Evolutionary conservation across 2,329 filamentous ascomycete species (phyloP).

Genomic region (Pseudogymnoascus sp.): DNA sequence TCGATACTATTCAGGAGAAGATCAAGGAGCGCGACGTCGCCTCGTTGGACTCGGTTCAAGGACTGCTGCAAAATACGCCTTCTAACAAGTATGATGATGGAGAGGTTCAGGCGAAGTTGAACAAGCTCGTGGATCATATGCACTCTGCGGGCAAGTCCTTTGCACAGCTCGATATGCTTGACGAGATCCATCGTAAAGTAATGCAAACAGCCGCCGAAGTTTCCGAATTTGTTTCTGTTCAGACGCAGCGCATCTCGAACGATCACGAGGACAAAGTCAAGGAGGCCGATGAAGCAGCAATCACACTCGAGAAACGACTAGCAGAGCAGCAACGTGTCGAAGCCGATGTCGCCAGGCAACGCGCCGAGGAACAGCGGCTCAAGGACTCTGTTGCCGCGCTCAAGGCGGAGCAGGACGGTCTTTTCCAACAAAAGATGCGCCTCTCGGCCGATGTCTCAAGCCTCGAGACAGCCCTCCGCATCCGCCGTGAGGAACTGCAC

Average conservation of each 20-base stretch:
- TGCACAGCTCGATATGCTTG: slow-evolving; percentile 69
- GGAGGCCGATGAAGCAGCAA: slow-evolving; percentile 68
- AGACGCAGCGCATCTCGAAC: slow-evolving; percentile 65
- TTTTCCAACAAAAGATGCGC: slow-evolving; percentile 69
- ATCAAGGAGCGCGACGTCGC: slow-evolving; percentile 45
- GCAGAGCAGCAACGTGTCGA: slow-evolving; percentile 57
- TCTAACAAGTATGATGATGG: slow-evolving; percentile 55
- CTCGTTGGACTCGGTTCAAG: slow-evolving; percentile 41
- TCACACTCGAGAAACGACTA: slow-evolving; percentile 70
- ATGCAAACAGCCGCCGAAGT: slow-evolving; percentile 77
- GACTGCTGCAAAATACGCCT: slow-evolving; percentile 44
- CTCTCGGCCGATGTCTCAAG: slow-evolving; percentile 81
- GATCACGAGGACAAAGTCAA: slow-evolving; percentile 73
- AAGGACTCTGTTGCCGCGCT: slow-evolving; percentile 44
- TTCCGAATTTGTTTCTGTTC: slow-evolving; percentile 68
- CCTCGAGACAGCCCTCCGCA: slow-evolving; percentile 78
- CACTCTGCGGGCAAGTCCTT: slow-evolving; percentile 61
- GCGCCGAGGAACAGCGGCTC: slow-evolving; percentile 54
- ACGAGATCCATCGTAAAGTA: slow-evolving; percentile 83
- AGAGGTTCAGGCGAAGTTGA: slow-evolving; percentile 48
- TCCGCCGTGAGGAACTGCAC: slow-evolving; percentile 83
- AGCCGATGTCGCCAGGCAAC: slow-evolving; percentile 39
- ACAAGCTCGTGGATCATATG: slow-evolving; percentile 54
- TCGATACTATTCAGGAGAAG: slow-evolving; percentile 46
- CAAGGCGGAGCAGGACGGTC: slow-evolving; percentile 59